Percentiles rank a stretch among this genome's conserved stretches.
Conservation (phyloP, 2,329 filamentous ascomycete species). For the Fusarium sp. region DNA sequence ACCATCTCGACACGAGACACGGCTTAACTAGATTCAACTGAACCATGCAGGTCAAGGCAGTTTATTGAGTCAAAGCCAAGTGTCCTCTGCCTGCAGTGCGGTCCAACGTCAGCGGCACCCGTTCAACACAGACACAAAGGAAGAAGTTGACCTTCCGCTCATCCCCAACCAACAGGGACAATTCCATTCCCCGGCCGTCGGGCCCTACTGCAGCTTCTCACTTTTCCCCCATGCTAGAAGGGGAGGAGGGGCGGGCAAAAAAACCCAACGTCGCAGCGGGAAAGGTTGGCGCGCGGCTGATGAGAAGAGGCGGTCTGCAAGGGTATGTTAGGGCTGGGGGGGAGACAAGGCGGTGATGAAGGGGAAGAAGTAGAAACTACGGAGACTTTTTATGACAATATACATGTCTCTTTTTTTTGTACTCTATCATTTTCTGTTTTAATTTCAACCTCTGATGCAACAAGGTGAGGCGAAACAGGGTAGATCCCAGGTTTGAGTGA, state of each 20-base stretch:
- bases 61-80: background rate
- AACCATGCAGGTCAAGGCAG: background rate
- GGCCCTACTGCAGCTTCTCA: constrained; percentile 29
- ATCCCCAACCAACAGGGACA: constrained; percentile 29
- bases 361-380: background rate
- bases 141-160: constrained; percentile 3
- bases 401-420: background rate
- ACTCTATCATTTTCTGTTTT: too few species aligned
- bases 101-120: constrained; percentile 32
- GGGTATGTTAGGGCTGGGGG: background rate
- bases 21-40: background rate
- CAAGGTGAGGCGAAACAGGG: constrained; percentile 30
- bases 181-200: constrained; percentile 34
- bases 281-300: background rate
- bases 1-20: background rate
- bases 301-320: background rate
- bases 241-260: background rate
- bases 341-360: background rate
- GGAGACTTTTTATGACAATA: background rate
- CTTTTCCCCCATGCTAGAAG: constrained; percentile 18
- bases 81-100: background rate
- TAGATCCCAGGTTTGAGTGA: constrained; percentile 21
- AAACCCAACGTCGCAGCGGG: background rate
- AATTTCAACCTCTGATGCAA: background rate
- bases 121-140: background rate